Evolutionary conservation across 768 basidiomycete species (phyloP), one percentile per base, ranked within the genome.

Genomic region (Punctularia strigosozonata): DNA sequence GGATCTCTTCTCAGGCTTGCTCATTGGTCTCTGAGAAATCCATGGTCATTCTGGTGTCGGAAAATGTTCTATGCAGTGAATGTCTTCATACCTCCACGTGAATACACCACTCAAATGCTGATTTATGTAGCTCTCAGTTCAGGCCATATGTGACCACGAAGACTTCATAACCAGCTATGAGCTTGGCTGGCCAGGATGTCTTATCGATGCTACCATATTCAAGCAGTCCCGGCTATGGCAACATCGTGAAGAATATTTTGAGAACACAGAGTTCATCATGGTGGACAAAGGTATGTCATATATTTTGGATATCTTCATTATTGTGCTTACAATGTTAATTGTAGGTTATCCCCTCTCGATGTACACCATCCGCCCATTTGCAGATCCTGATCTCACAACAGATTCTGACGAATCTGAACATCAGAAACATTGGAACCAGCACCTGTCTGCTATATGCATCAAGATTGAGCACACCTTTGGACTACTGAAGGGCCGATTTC

Each of bases 391-490:
- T 14, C 21, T 42, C 4, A 38, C 41, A 18, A 23, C 6, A 8
- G 37, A 37, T 26, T 12, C 41, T 31, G 37, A 8, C 10, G 40
- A 41, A 23, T 2, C 40, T 3, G 3, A 6, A n/a, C 24, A 33
- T 15, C 40, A 26, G n/a, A 41, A 21, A 15, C 13, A 18, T 4
- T 57, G 51, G 23, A 55, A 55, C 31, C 25, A 34, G 3, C 35
- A 22, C 5, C 50, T 57, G 3, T 55, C 53, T 4, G 22, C 14
- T 0, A 25, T 51, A 3, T 43, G 45, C 3, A 53, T 55, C 20
- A 10, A 13, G 15, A 42, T 54, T n/a, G 52, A 59, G 38, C 58
- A 59, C 46, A 41, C 50, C 8, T 59, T 59, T 50, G 55, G 56
- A 3, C 18, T 42, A 3, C 36, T 56, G 15, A 58, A 59, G 32